These are phyloP conservation scores for Cercophora newfieldiana DNA, from an alignment of 495 filamentous ascomycete genomes.

Conservation along the genomic window DNA sequence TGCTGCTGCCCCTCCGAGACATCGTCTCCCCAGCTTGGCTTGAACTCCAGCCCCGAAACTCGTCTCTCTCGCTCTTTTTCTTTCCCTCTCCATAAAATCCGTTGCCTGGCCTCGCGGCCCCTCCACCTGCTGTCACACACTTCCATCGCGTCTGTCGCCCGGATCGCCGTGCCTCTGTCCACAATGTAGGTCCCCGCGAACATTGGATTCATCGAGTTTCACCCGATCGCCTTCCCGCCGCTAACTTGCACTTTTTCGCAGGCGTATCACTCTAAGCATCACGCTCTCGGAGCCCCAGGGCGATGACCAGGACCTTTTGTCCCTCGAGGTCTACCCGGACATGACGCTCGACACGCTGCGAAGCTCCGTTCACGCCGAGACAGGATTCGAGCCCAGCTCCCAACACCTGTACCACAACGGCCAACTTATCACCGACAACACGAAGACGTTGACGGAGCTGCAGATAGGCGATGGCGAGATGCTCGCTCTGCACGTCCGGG, in stretches of 20 bases:
- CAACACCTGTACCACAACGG: constrained; percentile 90
- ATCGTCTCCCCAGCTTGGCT: constrained; percentile 1
- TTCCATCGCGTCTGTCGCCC: not conserved
- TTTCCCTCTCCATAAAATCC: not conserved
- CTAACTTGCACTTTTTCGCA: not conserved
- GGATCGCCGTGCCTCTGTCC: not conserved
- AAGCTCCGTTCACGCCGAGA: constrained; percentile 68
- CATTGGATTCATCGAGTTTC: not conserved
- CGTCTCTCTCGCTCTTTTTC: not conserved
- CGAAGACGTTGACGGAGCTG: constrained; percentile 77
- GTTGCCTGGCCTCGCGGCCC: not conserved
- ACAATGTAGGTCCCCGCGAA: not conserved
- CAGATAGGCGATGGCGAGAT: constrained; percentile 87
- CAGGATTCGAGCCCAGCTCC: constrained; percentile 50
- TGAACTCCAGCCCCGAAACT: not conserved
- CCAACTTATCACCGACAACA: constrained; percentile 70
- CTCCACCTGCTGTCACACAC: not conserved
- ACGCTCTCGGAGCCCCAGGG: constrained; percentile 70
- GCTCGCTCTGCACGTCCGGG: constrained; percentile 78
- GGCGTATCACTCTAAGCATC: constrained; percentile 59
- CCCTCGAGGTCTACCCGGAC: constrained; percentile 77
- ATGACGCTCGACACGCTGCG: constrained; percentile 88
- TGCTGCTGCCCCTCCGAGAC: constrained; percentile 15
- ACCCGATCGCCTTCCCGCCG: not conserved
- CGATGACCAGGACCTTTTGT: constrained; percentile 74